Conservation (phyloP, 768 basidiomycete genomes). For the Tylopilus subfusipes region DNA sequence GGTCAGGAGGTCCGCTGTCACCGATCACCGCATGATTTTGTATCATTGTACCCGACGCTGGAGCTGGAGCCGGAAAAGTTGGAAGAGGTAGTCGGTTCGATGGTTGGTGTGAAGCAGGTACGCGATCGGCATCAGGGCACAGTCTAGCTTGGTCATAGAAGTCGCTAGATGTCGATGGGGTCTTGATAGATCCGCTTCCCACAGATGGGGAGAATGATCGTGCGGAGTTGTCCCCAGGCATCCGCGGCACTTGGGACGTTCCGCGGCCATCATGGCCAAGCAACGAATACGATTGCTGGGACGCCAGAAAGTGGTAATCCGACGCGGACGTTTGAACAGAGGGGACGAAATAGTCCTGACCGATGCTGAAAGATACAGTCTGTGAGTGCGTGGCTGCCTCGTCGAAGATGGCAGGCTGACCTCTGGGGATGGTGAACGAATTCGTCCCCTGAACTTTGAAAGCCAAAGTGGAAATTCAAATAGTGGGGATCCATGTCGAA, state of each 20-base stretch:
- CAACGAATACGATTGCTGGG: constrained; percentile 7
- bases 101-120: neutral
- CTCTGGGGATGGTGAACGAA: constrained; percentile 7
- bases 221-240: neutral
- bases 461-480: constrained; percentile 4
- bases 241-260: neutral
- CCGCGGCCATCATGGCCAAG: neutral
- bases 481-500: constrained; percentile 16
- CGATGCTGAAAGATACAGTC: constrained; percentile 8
- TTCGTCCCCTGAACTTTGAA: constrained; percentile 2
- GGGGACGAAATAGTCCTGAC: neutral
- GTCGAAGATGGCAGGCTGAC: constrained; percentile 11
- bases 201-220: constrained; percentile 5
- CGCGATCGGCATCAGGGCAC: constrained; percentile 12
- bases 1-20: neutral
- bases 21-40: neutral
- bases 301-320: neutral
- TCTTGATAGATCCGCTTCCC: constrained; percentile 5
- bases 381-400: constrained; percentile 7
- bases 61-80: neutral
- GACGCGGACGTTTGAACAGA: neutral
- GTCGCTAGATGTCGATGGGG: constrained; percentile 7
- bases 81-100: neutral
- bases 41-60: neutral
- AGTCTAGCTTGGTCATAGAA: constrained; percentile 17